phyloP scores from a whole-genome alignment of 2,329 filamentous ascomycete genomes.

The Coniochaeta prunicola region DNA sequence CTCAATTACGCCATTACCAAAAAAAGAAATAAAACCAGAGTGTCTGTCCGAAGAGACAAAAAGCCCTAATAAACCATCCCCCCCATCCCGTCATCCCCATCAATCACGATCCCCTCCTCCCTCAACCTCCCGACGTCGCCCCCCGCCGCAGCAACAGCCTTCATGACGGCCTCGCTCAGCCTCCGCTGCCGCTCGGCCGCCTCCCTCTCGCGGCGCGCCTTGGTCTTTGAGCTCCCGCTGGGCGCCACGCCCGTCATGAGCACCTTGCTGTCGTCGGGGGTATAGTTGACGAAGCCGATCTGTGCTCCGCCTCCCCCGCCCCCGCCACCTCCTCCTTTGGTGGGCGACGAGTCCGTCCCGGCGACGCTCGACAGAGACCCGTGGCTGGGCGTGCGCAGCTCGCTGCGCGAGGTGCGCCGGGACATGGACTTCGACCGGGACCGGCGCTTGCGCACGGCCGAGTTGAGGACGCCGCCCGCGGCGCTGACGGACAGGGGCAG shows the following conservation, averaged over 20 bases:
- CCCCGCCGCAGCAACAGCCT: conserved; percentile 63
- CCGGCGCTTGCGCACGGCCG: conserved; percentile 25
- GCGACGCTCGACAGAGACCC: not conserved
- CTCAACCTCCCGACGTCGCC: conserved; percentile 54
- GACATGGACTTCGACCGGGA: conserved; percentile 21
- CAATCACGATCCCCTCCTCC: conserved; percentile 40
- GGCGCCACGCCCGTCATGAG: conserved; percentile 89
- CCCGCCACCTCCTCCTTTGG: too few relatives aligned
- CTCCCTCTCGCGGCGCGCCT: conserved; percentile 85
- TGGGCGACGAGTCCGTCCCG: not conserved
- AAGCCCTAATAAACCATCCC: not conserved
- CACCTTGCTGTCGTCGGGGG: conserved; percentile 66
- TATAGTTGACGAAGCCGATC: conserved; percentile 82
- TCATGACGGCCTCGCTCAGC: conserved; percentile 60
- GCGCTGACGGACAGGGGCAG: not conserved
- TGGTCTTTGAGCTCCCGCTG: conserved; percentile 87
- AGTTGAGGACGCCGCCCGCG: conserved; percentile 4
- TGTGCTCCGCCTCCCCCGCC: conserved; percentile 20
- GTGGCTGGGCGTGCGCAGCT: not conserved
- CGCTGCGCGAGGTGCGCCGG: not conserved
- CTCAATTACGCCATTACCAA: not conserved
- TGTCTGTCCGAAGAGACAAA: too few relatives aligned
- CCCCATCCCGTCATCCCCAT: not conserved
- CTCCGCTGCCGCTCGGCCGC: conserved; percentile 67
- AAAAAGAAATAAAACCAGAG: not conserved